Evolutionary conservation across 129 eudicot genomes (phyloP).

Genomic region (Flaveria bidentis): DNA sequence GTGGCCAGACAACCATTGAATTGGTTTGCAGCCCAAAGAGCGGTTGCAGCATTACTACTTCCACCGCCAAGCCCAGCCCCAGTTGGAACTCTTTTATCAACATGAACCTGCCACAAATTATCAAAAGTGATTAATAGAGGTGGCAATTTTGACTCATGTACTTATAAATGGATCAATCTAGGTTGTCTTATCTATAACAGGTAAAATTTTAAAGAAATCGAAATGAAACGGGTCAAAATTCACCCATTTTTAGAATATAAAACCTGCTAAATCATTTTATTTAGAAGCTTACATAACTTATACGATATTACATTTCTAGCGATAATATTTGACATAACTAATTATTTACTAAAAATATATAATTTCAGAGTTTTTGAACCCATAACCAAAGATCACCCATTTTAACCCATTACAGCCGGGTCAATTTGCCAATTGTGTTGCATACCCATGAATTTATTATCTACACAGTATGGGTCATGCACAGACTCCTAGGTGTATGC

Average conservation of each 20-base stretch:
- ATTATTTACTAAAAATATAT: background rate
- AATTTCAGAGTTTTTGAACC: background rate
- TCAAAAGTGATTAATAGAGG: background rate
- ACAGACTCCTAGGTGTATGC: too few relatives aligned
- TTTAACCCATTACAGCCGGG: too few relatives aligned
- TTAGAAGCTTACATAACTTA: background rate
- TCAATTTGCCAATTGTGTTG: too few relatives aligned
- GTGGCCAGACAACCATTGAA: slow-evolving; percentile 83
- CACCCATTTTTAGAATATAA: background rate
- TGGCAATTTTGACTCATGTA: background rate
- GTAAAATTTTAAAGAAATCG: background rate
- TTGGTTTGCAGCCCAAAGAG: slow-evolving; percentile 99
- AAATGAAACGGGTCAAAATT: background rate
- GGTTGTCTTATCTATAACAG: background rate
- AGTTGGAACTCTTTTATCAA: slow-evolving; percentile 95
- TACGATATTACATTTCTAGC: too few relatives aligned
- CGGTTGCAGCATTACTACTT: slow-evolving; percentile 99
- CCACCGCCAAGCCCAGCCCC: slow-evolving; percentile 99
- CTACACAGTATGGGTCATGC: too few relatives aligned
- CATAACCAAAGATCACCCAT: too few relatives aligned
- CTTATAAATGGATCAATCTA: background rate
- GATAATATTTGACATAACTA: background rate
- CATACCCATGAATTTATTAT: too few relatives aligned
- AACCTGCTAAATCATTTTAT: background rate
- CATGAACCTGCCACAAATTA: slow-evolving; percentile 61